A percentile compares a stretch with the other conserved stretches of the same genome.
Evolutionary conservation across 306 rosid genomes (phyloP).

Genomic region (Mimosa pudica): DNA sequence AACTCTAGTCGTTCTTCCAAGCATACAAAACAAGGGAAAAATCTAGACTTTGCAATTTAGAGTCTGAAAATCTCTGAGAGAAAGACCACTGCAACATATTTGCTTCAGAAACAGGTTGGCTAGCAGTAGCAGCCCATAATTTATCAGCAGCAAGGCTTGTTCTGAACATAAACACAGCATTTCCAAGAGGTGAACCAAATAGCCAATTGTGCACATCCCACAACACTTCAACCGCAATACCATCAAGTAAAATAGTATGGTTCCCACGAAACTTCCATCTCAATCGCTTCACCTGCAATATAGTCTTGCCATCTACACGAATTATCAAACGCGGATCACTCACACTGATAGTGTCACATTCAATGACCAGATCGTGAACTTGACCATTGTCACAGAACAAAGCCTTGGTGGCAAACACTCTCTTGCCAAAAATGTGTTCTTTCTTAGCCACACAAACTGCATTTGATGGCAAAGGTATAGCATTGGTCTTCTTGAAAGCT

Average conservation of each 20-base stretch:
- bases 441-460: constrained; percentile 77
- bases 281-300: constrained; percentile 87
- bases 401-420: constrained; percentile 67
- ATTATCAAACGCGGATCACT: constrained; percentile 66
- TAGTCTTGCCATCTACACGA: constrained; percentile 76
- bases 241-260: constrained; percentile 83
- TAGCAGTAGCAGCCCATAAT: constrained; percentile 54
- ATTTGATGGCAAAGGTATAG: constrained; percentile 52
- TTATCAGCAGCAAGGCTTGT: constrained; percentile 71
- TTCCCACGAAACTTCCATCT: constrained; percentile 95
- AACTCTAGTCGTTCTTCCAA: constrained; percentile 64
- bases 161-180: constrained; percentile 93
- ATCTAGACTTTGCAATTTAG: constrained; percentile 63
- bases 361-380: constrained; percentile 82
- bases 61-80: constrained; percentile 83
- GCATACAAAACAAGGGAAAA: constrained; percentile 86
- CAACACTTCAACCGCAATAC: constrained; percentile 78
- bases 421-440: constrained; percentile 88
- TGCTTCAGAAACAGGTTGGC: constrained; percentile 61
- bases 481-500: constrained; percentile 85
- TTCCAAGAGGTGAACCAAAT: constrained; percentile 66
- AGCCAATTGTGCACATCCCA: constrained; percentile 99
- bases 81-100: constrained; percentile 74
- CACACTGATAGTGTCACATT: constrained; percentile 70
- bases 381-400: constrained; percentile 77